phyloP scores from a whole-genome alignment of 129 eudicot genomes.

The Tagetes erecta region DNA sequence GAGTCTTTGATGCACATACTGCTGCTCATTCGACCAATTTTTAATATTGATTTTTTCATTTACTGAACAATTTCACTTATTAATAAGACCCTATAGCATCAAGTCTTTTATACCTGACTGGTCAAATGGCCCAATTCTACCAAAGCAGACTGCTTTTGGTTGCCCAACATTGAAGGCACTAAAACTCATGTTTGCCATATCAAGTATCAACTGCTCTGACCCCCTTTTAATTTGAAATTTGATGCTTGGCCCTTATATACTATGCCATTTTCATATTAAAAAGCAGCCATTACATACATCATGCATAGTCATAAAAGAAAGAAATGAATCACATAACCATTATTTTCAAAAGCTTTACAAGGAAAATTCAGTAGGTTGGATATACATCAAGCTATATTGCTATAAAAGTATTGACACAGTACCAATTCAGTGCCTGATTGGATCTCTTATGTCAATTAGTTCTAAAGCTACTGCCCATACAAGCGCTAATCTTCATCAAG shows the following conservation, averaged over 20 bases:
- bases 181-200: not conserved
- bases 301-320: no score
- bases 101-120: not conserved
- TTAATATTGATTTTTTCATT: not conserved
- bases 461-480: not conserved
- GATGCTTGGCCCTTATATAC: no score
- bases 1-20: conserved; percentile 6
- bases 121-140: not conserved
- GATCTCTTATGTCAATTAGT: not conserved
- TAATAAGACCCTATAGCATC: not conserved
- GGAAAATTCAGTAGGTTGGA: no score
- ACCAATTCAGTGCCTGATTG: not conserved
- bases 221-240: not conserved
- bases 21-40: not conserved
- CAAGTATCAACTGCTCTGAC: not conserved
- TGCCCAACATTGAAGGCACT: not conserved
- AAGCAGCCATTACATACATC: no score
- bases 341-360: no score
- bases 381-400: no score
- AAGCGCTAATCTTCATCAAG: not conserved
- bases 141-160: not conserved
- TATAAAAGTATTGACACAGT: no score
- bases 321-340: no score
- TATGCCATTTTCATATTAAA: no score
- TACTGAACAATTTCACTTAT: not conserved